Evolutionary conservation across 805 yeast species (phyloP).

Genomic region (Blastobotrys chiropterorum): DNA sequence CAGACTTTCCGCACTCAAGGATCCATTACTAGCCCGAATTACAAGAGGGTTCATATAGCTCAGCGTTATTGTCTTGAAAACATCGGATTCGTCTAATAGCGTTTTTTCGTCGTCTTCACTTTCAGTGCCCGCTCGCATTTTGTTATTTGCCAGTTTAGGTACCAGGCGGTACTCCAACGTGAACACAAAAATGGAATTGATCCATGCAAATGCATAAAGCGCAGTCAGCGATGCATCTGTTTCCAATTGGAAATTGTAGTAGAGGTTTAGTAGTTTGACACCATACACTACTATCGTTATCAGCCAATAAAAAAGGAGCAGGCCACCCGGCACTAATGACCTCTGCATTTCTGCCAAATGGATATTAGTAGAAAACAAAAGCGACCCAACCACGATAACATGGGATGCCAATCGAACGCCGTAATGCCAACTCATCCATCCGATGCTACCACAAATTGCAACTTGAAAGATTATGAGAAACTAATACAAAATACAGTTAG

Average conservation of each 20-base stretch:
- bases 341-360: slow-evolving; percentile 15
- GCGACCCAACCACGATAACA: slow-evolving; percentile 1
- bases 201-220: not conserved
- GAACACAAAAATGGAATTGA: not conserved
- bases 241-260: slow-evolving; percentile 6
- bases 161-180: slow-evolving; percentile 7
- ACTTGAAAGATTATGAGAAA: slow-evolving; percentile 5
- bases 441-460: slow-evolving; percentile 5
- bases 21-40: slow-evolving; percentile 44
- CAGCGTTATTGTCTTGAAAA: slow-evolving; percentile 48
- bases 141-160: slow-evolving; percentile 4
- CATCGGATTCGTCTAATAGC: slow-evolving; percentile 38
- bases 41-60: slow-evolving; percentile 57
- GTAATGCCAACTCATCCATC: slow-evolving; percentile 7
- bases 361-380: slow-evolving; percentile 7
- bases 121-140: not conserved
- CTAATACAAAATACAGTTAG: not conserved
- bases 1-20: slow-evolving; percentile 29
- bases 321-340: slow-evolving; percentile 14
- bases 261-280: slow-evolving; percentile 14
- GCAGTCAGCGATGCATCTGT: not conserved
- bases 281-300: slow-evolving; percentile 8
- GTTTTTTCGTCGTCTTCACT: slow-evolving; percentile 6
- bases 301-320: slow-evolving; percentile 15
- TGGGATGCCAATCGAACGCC: slow-evolving; percentile 9